Base-by-base conservation (phyloP, 805 yeast species). In the Trichomonascus vanleenenianus region DNA sequence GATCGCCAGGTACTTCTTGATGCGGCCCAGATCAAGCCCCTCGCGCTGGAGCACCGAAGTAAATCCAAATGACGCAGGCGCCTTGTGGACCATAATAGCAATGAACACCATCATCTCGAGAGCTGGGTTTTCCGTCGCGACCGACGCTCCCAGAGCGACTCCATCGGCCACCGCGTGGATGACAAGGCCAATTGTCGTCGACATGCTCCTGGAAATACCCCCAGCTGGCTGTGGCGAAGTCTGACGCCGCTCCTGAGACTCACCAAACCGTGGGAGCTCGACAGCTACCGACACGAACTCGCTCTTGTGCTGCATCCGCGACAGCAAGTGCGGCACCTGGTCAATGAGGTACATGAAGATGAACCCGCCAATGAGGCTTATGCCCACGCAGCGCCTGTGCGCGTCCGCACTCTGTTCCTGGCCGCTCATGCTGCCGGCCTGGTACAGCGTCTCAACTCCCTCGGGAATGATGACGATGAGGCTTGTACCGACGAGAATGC, bases 111-210 rank as follows among this genome's bases (percentile, higher is more conserved):
- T 52, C 40, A 67, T 32, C 48, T 64, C 70, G 32, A 73, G 61
- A 5, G 68, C 60, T 7, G 62, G 55, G 46, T 64, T 64, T 16
- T 66, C 55, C 9, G 74, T 48, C 19, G 72, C 60, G 41, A 71
- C 68, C 1, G 83, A 71, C 0, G 87, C 74, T 0, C 88, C 87
- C 31, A 84, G 64, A 0, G 87, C 81, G 5, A 84, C 66, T 1
- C 94, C 94, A 55, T 84, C 94, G 1, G 85, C 77, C 2, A 78
- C 55, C 0, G 85, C 76, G 56, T 84, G 94, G 12, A 83, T 66
- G 1, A 82, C 57, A 11, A 84, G 66, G 0, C 88, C 87, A 3
- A 82, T 53, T 0, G 85, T 75, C 2, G 78, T 66, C 1, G 85
- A 64, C 12, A 76, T 63, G 14, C 55, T 47, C 25, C 67, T 44